phyloP scores from a whole-genome alignment of 2,329 filamentous ascomycete genomes.

The Pseudogymnoascus sp. region DNA sequence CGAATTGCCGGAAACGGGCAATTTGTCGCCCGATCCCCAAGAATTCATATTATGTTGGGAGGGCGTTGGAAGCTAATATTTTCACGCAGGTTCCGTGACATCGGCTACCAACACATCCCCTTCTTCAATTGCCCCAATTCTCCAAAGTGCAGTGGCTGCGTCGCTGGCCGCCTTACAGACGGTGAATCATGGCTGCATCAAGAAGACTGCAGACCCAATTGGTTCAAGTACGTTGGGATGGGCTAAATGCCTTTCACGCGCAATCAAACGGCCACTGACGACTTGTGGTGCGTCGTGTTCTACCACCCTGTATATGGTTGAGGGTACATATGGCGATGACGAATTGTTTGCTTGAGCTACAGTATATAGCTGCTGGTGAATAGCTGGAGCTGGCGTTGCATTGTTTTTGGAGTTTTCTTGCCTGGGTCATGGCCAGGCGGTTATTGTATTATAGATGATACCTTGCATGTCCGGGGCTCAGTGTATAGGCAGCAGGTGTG shows the following conservation, averaged over 20 bases:
- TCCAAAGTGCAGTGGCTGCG: constrained; percentile 82
- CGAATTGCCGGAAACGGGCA: neutral
- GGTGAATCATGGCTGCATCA: constrained; percentile 77
- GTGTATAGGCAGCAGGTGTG: neutral
- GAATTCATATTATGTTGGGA: neutral
- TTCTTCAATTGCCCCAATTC: constrained; percentile 99
- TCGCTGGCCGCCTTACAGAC: constrained; percentile 80
- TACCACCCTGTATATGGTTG: neutral
- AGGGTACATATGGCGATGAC: neutral
- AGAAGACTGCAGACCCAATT: constrained; percentile 91
- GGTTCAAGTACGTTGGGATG: constrained; percentile 92
- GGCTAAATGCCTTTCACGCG: constrained; percentile 39
- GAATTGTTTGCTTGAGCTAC: constrained; percentile 1
- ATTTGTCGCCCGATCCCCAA: neutral
- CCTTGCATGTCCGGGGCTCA: neutral
- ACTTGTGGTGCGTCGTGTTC: neutral
- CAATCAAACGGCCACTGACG: neutral
- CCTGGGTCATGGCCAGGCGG: neutral
- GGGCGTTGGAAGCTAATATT: neutral
- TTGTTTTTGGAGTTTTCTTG: neutral
- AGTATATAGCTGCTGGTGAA: neutral
- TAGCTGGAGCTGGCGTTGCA: neutral
- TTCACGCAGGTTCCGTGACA: constrained; percentile 81
- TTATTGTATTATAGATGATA: neutral
- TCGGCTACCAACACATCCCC: constrained; percentile 95